Conservation (phyloP, 805 yeast genomes). For the Ogataea paradorogensis region DNA sequence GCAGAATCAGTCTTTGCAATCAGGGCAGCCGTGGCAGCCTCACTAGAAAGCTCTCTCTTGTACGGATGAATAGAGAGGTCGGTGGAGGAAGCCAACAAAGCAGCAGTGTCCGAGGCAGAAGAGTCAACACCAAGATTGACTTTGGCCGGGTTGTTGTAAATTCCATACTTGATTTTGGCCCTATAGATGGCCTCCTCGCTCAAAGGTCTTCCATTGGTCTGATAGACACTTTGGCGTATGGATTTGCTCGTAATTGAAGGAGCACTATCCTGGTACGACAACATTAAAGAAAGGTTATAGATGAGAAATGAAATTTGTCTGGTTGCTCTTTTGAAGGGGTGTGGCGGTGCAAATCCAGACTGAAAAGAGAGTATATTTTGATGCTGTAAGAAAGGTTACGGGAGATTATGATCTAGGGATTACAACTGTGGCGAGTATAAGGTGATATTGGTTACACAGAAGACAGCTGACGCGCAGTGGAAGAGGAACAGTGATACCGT, state of each 20-base stretch:
- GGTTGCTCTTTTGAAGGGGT: slow-evolving; percentile 12
- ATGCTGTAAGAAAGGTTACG: not conserved
- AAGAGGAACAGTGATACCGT: not conserved
- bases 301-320: slow-evolving; percentile 11
- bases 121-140: slow-evolving; percentile 61
- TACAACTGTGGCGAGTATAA: not conserved
- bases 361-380: not conserved
- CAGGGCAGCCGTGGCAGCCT: slow-evolving; percentile 66
- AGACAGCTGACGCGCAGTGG: not conserved
- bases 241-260: slow-evolving; percentile 30
- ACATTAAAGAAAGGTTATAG: slow-evolving; percentile 18
- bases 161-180: slow-evolving; percentile 69
- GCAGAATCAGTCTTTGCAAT: slow-evolving; percentile 45
- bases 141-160: slow-evolving; percentile 50
- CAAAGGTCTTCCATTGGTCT: slow-evolving; percentile 65
- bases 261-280: slow-evolving; percentile 29
- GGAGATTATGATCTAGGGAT: not conserved
- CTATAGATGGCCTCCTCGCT: slow-evolving; percentile 73
- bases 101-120: slow-evolving; percentile 73
- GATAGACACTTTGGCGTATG: slow-evolving; percentile 49
- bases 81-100: slow-evolving; percentile 66
- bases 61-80: slow-evolving; percentile 64
- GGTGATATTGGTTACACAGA: not conserved
- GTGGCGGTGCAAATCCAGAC: slow-evolving; percentile 7
- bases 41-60: slow-evolving; percentile 56